These are phyloP conservation scores for Talaromyces stipitatus DNA, from an alignment of 495 filamentous ascomycete genomes.

Conservation along the genomic window DNA sequence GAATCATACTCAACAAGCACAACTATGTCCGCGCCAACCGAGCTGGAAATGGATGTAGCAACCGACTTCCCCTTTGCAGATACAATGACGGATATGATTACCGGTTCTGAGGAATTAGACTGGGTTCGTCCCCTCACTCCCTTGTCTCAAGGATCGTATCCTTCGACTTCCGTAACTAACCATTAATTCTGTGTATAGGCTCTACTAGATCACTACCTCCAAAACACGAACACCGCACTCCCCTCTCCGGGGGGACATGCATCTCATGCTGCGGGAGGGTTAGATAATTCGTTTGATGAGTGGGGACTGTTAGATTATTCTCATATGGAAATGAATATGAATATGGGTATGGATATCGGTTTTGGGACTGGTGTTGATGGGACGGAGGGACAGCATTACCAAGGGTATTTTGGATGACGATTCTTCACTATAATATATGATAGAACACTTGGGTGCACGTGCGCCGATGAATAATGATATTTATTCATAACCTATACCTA, in stretches of 20 bases:
- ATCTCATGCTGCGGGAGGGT: neutral
- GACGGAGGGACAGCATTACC: neutral
- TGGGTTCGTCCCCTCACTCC: constrained; percentile 26
- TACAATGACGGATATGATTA: constrained; percentile 24
- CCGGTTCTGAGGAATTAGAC: constrained; percentile 23
- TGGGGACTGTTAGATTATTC: neutral
- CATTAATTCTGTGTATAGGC: too few relatives aligned
- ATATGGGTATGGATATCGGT: neutral
- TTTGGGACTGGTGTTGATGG: neutral
- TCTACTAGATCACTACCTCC: neutral
- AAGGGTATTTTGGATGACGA: neutral
- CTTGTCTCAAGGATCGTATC: too few relatives aligned
- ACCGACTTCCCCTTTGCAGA: constrained; percentile 16
- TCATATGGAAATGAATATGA: neutral
- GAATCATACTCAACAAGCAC: neutral
- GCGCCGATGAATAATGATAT: too few relatives aligned
- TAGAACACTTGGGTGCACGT: too few relatives aligned
- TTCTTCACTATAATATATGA: too few relatives aligned
- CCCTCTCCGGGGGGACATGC: too few relatives aligned
- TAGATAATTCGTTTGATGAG: neutral
- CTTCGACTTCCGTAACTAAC: too few relatives aligned
- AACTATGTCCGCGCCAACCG: neutral
- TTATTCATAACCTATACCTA: too few relatives aligned
- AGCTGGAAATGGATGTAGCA: neutral
- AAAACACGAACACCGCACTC: neutral